Conservation (phyloP, 306 rosid genomes). For the Calophaca sinica region DNA sequence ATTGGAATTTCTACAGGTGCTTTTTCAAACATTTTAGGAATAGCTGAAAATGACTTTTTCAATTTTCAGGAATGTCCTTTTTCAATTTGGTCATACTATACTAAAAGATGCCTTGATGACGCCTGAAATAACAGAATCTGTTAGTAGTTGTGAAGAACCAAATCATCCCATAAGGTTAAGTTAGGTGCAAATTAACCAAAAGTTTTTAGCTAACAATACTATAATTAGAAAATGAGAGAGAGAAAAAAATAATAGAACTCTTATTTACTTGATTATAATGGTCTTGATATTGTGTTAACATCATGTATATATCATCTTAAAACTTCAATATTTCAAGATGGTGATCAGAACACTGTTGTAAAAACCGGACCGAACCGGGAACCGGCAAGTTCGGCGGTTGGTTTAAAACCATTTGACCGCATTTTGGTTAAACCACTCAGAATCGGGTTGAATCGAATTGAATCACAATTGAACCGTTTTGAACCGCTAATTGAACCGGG, state of each 20-base stretch:
- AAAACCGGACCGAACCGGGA: too few species aligned
- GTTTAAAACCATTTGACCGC: too few species aligned
- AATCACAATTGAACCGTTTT: too few species aligned
- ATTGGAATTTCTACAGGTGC: constrained; percentile 98
- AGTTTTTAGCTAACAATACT: not conserved
- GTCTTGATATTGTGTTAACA: too few species aligned
- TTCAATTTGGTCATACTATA: constrained; percentile 15
- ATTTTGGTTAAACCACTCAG: too few species aligned
- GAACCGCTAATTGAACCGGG: too few species aligned
- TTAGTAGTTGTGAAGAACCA: not conserved
- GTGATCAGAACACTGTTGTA: too few species aligned
- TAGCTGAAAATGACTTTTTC: not conserved
- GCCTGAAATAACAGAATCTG: not conserved
- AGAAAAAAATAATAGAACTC: not conserved
- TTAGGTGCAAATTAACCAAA: not conserved
- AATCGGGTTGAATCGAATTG: too few species aligned
- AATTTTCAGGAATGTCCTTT: not conserved
- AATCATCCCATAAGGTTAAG: constrained; percentile 3
- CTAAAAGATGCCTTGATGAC: not conserved
- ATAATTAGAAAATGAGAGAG: not conserved
- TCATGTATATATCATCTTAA: too few species aligned
- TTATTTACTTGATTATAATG: too few species aligned
- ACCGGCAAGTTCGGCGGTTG: too few species aligned
- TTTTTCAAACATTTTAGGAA: not conserved
- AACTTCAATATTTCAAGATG: too few species aligned